phyloP scores from a whole-genome alignment of 148 eudicot genomes.

The Chenopodium quinoa region DNA sequence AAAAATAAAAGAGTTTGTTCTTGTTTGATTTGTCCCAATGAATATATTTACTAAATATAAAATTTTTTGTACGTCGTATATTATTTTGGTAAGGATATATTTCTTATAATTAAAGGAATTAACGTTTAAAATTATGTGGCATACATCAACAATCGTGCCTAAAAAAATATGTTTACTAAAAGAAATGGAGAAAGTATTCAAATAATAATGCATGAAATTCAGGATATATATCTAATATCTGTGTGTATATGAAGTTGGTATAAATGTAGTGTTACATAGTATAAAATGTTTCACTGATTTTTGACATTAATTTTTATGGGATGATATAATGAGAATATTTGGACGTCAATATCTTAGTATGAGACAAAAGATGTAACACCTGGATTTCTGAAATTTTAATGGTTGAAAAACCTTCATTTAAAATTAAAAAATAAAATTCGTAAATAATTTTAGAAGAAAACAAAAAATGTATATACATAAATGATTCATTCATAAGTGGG shows the following conservation, averaged over 20 bases:
- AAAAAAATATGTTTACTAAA: too few species aligned
- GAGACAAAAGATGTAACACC: conserved; percentile 10
- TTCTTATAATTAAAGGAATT: too few species aligned
- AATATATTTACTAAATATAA: too few species aligned
- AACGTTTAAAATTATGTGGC: too few species aligned
- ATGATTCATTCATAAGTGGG: conserved; percentile 3
- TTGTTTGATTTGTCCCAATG: too few species aligned
- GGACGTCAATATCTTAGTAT: neutral
- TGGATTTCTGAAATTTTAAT: conserved; percentile 16
- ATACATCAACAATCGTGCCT: too few species aligned
- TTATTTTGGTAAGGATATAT: too few species aligned
- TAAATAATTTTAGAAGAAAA: neutral
- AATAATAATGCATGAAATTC: conserved; percentile 5
- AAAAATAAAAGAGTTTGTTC: too few species aligned
- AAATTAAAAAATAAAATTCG: neutral
- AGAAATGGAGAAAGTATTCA: neutral
- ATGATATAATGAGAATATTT: neutral
- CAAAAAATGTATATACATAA: neutral
- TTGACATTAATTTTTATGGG: neutral
- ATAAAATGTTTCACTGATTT: neutral
- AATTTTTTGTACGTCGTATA: too few species aligned
- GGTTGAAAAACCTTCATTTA: neutral
- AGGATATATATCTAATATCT: neutral
- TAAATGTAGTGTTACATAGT: neutral
- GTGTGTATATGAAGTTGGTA: conserved; percentile 1